Evolutionary conservation across 805 yeast species (phyloP).

Genomic region (Tetrapisispora arboricola): DNA sequence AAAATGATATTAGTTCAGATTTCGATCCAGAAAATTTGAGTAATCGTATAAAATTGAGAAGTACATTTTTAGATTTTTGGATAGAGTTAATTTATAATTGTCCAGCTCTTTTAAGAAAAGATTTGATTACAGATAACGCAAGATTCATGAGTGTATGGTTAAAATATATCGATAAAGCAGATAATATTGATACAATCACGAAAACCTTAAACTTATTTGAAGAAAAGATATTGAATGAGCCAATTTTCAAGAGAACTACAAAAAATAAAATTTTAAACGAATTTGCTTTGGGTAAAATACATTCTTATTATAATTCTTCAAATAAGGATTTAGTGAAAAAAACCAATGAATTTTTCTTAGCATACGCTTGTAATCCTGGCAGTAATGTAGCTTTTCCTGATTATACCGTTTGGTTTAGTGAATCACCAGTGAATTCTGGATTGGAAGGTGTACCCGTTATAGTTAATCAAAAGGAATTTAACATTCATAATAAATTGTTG

Average conservation of each 20-base stretch:
- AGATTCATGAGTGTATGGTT: conserved; percentile 59
- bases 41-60: conserved; percentile 39
- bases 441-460: conserved; percentile 34
- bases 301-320: conserved; percentile 38
- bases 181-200: conserved; percentile 35
- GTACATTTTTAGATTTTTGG: conserved; percentile 53
- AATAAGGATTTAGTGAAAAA: conserved; percentile 30
- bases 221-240: conserved; percentile 45
- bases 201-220: conserved; percentile 40
- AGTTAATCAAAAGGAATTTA: conserved; percentile 44
- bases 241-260: conserved; percentile 50
- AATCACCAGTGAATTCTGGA: conserved; percentile 10
- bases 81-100: conserved; percentile 39
- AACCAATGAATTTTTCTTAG: conserved; percentile 39
- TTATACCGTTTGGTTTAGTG: conserved; percentile 43
- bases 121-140: conserved; percentile 44
- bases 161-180: conserved; percentile 48
- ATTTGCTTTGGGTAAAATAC: conserved; percentile 50
- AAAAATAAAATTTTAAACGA: conserved; percentile 75
- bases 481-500: conserved; percentile 56
- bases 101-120: conserved; percentile 51
- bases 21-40: conserved; percentile 25
- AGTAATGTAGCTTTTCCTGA: conserved; percentile 38
- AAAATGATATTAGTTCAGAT: conserved; percentile 35
- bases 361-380: conserved; percentile 40